A percentile compares a stretch with the other conserved stretches of the same genome.
Evolutionary conservation across 176 grass and related monocot species (phyloP).

Genomic region (Zea luxurians): DNA sequence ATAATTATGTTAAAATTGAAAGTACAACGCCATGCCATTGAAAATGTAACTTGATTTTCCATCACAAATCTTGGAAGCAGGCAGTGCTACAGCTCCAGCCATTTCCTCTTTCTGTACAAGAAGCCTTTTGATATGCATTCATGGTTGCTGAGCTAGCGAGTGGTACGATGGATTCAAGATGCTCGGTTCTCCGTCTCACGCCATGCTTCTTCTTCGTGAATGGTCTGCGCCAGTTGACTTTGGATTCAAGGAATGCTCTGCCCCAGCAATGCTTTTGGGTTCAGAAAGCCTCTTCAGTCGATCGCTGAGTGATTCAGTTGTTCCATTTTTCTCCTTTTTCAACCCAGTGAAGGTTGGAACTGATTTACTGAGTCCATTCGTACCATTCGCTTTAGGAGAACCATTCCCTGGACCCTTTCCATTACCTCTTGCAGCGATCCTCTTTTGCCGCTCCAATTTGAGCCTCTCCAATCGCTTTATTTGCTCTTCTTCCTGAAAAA

Average conservation of each 20-base stretch:
- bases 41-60: background rate
- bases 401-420: slow-evolving; percentile 40
- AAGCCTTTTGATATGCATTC: background rate
- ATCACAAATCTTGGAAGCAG: background rate
- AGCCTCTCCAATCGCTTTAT: slow-evolving; percentile 82
- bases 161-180: slow-evolving; percentile 42
- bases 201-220: slow-evolving; percentile 39
- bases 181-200: slow-evolving; percentile 25
- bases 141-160: slow-evolving; percentile 37
- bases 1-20: slow-evolving; percentile 36
- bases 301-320: slow-evolving; percentile 40
- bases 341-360: slow-evolving; percentile 57
- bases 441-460: slow-evolving; percentile 92
- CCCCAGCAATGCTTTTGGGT: slow-evolving; percentile 52
- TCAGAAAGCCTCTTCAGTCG: slow-evolving; percentile 60
- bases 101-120: slow-evolving; percentile 34
- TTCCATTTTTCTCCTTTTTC: slow-evolving; percentile 70
- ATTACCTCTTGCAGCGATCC: slow-evolving; percentile 70
- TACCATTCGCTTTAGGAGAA: slow-evolving; percentile 38
- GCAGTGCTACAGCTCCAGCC: background rate
- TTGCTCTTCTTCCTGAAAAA: slow-evolving; percentile 83
- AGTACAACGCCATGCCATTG: background rate
- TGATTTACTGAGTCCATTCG: slow-evolving; percentile 67
- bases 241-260: slow-evolving; percentile 29
- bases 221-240: slow-evolving; percentile 38